A percentile compares a stretch with the other conserved stretches of the same genome.
phyloP scores from a whole-genome alignment of 192 early-diverging fungal genomes.

The Backusella circina region DNA sequence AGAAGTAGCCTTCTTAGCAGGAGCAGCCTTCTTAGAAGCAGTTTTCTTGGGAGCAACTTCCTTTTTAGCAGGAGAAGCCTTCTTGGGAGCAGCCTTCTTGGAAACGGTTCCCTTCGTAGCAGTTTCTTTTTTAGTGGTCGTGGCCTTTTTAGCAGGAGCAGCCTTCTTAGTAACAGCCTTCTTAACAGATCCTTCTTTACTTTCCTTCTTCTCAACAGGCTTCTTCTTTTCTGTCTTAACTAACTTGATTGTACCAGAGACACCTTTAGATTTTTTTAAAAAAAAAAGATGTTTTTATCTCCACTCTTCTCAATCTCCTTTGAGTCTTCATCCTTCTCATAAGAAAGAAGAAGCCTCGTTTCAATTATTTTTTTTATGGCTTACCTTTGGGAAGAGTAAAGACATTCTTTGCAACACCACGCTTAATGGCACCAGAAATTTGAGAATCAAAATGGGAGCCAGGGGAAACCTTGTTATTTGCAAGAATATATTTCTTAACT shows the following conservation, averaged over 20 bases:
- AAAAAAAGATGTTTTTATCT: background rate
- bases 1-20: slow-evolving; percentile 30
- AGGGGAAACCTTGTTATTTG: slow-evolving; percentile 61
- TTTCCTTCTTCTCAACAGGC: slow-evolving; percentile 40
- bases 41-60: slow-evolving; percentile 29
- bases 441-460: slow-evolving; percentile 51
- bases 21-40: slow-evolving; percentile 22
- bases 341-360: background rate
- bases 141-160: slow-evolving; percentile 40
- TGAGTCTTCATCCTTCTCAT: background rate
- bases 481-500: slow-evolving; percentile 77
- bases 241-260: slow-evolving; percentile 65
- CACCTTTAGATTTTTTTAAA: slow-evolving; percentile 25
- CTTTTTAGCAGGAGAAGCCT: slow-evolving; percentile 26
- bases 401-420: slow-evolving; percentile 56
- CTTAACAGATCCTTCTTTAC: slow-evolving; percentile 27
- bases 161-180: slow-evolving; percentile 43
- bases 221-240: slow-evolving; percentile 53
- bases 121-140: slow-evolving; percentile 15
- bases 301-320: background rate
- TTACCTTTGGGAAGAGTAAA: slow-evolving; percentile 67
- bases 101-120: slow-evolving; percentile 24
- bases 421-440: slow-evolving; percentile 63
- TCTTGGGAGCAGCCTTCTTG: slow-evolving; percentile 39
- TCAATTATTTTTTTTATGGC: background rate